These are phyloP conservation scores for Asterella californica DNA, from an alignment of 225 moss, liverwort and hornwort genomes.

Conservation along the genomic window DNA sequence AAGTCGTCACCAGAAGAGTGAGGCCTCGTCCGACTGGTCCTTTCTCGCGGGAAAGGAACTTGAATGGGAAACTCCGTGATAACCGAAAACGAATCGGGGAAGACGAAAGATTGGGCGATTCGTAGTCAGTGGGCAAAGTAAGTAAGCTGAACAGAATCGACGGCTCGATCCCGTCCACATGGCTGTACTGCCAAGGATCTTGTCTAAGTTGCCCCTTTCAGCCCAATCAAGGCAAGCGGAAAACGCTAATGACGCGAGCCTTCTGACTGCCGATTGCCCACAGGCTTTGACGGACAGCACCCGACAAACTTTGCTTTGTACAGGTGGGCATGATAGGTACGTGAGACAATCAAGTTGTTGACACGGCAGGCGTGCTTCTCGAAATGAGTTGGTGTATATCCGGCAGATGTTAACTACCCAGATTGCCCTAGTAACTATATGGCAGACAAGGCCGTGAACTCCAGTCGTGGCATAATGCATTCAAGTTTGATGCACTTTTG, in stretches of 20 bases:
- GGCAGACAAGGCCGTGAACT: no score
- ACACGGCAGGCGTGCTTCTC: no score
- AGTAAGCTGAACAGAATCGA: neutral
- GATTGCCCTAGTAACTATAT: no score
- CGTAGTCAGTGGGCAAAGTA: neutral
- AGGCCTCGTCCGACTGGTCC: neutral
- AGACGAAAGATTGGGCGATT: neutral
- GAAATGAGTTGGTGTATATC: no score
- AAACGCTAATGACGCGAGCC: neutral
- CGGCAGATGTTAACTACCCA: no score
- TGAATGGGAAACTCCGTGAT: neutral
- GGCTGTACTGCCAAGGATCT: neutral
- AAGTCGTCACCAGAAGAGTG: neutral
- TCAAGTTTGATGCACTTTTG: no score
- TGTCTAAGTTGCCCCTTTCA: neutral
- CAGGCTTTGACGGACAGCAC: conserved; percentile 7
- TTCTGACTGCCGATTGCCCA: neutral
- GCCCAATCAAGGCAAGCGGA: neutral
- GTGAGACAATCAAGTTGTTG: no score
- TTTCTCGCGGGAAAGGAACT: neutral
- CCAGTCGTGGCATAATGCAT: no score
- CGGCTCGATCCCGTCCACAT: neutral
- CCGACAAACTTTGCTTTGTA: neutral
- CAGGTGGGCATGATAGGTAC: no score
- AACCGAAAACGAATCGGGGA: neutral